Evolutionary conservation across 345 rosid genomes (phyloP).

Genomic region (Passiflora organensis): DNA sequence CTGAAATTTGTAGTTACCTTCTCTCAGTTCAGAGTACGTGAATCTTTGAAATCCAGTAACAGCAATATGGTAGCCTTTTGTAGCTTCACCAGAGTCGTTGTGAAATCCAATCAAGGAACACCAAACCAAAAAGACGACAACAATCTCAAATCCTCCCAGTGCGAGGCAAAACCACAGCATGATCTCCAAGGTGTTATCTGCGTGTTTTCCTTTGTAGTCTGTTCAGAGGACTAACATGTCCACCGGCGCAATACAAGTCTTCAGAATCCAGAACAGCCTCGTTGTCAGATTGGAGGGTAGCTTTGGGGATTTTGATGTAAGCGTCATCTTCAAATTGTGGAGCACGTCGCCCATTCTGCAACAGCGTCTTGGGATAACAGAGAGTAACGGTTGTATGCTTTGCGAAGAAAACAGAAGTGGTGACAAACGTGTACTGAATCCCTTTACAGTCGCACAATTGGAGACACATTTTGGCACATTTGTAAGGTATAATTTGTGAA

Average conservation of each 20-base stretch:
- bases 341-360: slow-evolving; percentile 4
- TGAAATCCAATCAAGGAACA: background rate
- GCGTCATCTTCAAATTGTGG: slow-evolving; percentile 4
- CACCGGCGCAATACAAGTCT: background rate
- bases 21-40: slow-evolving; percentile 2
- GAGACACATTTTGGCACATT: background rate
- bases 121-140: slow-evolving; percentile 2
- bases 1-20: slow-evolving; percentile 7
- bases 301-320: slow-evolving; percentile 4
- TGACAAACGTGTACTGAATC: background rate
- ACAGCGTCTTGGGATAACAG: slow-evolving; percentile 1
- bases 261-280: background rate
- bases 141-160: background rate
- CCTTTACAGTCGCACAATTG: slow-evolving; percentile 3
- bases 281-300: background rate
- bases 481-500: background rate
- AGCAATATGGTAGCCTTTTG: background rate
- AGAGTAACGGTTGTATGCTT: background rate
- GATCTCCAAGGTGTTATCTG: background rate
- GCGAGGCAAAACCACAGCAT: background rate
- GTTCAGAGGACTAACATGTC: background rate
- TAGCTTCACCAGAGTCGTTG: background rate
- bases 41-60: slow-evolving; percentile 1
- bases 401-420: no score
- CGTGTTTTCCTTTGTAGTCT: background rate